Evolutionary conservation across 108 stramenopile genomes (phyloP).

Genomic region (Aurantiochytrium sp.): DNA sequence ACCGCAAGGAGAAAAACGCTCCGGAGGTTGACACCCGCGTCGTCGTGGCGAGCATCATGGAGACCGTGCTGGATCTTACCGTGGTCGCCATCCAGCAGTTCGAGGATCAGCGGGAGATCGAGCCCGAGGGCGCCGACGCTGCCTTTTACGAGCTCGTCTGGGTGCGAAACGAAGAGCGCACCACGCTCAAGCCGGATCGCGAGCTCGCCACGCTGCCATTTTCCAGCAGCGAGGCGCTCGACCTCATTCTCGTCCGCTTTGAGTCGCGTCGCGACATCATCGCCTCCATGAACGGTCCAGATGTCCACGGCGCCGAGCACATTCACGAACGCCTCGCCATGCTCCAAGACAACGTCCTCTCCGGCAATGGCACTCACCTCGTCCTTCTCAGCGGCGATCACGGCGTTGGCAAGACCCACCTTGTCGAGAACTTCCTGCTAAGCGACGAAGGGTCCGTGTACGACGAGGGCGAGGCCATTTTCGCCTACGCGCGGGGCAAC

Average conservation of each 20-base stretch:
- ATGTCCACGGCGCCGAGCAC: background rate
- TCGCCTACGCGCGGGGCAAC: constrained; percentile 16
- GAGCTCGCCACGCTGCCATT: background rate
- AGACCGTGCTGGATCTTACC: background rate
- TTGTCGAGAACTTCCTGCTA: background rate
- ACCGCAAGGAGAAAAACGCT: background rate
- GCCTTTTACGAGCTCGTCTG: background rate
- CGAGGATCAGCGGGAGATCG: background rate
- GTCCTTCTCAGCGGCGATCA: background rate
- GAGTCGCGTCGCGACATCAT: background rate
- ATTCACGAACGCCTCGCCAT: background rate
- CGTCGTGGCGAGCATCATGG: background rate
- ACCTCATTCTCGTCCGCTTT: background rate
- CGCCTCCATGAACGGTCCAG: background rate
- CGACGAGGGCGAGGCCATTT: background rate
- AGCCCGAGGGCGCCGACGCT: background rate
- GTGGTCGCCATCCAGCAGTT: background rate
- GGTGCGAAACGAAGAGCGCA: background rate
- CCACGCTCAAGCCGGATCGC: background rate
- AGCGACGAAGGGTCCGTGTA: background rate
- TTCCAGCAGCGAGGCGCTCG: background rate
- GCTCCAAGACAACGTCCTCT: background rate
- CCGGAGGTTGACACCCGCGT: too few species aligned
- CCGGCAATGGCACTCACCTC: background rate
- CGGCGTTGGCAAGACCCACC: background rate